Evolutionary conservation across 1,284 basidiomycete genomes (phyloP), one percentile per base, ranked within the genome.

Genomic region (Chalciporus sp.): DNA sequence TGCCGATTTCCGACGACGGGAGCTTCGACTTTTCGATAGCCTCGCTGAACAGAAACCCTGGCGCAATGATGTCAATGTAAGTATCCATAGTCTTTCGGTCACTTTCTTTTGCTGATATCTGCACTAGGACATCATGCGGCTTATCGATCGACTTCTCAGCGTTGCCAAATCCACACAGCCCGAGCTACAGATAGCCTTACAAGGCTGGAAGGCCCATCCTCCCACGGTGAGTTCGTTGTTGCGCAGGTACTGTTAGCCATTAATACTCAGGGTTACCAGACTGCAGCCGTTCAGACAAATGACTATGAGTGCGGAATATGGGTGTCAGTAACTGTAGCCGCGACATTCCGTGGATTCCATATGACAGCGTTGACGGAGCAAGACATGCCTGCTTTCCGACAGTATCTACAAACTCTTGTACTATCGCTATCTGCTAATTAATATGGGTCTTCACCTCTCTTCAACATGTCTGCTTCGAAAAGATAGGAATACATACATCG

Each of bases 21-120:
- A 47, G 17, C 50, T 63, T 6, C 40, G 4, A 2, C 53, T 63
- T 20, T 63, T 63, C 17, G 50, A 62, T 42, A 63, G 61, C 26
- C 43, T 61, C 0, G 48, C 40, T 1, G 49, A 55, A 42, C 8
- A 45, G 42, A 40, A 41, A 33, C 41, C 53, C 2, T 63, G 59
- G 52, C 33, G 23, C 35, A 12, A 11, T 20, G 54, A 57, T 1
- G 4, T 42, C 7, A 8, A 49, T 27, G 56, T 62, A 39, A 8
- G 27, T 52, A 37, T 1, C n/a, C 0, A n/a, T n/a, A n/a, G n/a
- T n/a, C 11, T 9, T 17, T 20, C 8, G 44, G 12, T 27, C 28
- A 7, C 28, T 29, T 29, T 7, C 8, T 10, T 7, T 29, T 29
- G 28, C 28, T 29, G 28, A 29, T 29, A 29, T 9, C 7, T n/a